A percentile compares a stretch with the other conserved stretches of the same genome.
Conservation (phyloP, 805 yeast genomes). For the Teunomyces aglyptinius region DNA sequence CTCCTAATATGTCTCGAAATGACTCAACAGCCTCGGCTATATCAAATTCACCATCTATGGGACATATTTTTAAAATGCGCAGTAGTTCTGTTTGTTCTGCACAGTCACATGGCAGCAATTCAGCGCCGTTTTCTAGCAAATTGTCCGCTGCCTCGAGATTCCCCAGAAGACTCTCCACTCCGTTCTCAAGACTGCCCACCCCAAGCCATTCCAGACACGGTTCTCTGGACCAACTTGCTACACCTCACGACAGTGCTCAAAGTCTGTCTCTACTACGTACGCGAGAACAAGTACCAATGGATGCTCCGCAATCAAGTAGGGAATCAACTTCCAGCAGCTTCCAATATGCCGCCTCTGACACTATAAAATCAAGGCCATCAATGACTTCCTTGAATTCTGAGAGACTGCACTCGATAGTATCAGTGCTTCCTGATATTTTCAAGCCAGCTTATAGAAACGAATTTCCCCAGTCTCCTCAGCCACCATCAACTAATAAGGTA, state of each 20-base stretch:
- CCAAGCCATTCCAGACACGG: not conserved
- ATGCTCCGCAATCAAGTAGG: not conserved
- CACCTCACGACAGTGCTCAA: not conserved
- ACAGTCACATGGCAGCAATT: constrained; percentile 9
- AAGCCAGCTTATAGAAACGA: constrained; percentile 6
- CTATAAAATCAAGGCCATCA: not conserved
- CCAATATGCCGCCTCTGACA: not conserved
- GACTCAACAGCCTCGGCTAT: constrained; percentile 2
- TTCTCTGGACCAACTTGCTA: constrained; percentile 1
- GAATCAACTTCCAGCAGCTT: not conserved
- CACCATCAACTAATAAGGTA: not conserved
- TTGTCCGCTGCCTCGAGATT: constrained; percentile 10
- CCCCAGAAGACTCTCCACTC: constrained; percentile 13
- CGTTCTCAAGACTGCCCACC: constrained; percentile 4
- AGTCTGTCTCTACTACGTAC: not conserved
- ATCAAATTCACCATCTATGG: constrained; percentile 4
- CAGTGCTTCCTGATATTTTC: constrained; percentile 3
- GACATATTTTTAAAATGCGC: constrained; percentile 9
- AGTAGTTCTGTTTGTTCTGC: constrained; percentile 20
- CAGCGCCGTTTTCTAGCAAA: constrained; percentile 1
- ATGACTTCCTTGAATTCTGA: not conserved
- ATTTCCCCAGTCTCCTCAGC: not conserved
- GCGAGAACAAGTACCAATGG: not conserved
- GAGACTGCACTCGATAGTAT: not conserved
- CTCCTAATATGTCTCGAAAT: not conserved